phyloP scores from a whole-genome alignment of 2,329 filamentous ascomycete genomes.

The Venturia effusa region DNA sequence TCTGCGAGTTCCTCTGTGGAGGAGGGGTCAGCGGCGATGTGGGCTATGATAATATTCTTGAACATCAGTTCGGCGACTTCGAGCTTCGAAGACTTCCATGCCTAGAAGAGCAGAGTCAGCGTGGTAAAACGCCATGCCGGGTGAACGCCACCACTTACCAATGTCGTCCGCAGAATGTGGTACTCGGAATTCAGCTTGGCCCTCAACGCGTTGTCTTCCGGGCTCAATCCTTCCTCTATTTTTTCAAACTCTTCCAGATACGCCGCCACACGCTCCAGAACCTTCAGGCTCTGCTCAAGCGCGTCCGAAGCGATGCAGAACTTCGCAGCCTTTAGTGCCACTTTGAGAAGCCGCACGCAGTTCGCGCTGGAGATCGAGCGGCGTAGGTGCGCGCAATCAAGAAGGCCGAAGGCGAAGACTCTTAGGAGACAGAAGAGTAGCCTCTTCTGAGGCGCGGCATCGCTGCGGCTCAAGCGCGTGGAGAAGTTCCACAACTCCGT shows the following conservation, averaged over 20 bases:
- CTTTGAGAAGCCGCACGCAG: slow-evolving; percentile 48
- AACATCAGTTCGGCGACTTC: slow-evolving; percentile 75
- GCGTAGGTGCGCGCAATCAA: slow-evolving; percentile 45
- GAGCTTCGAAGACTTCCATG: slow-evolving; percentile 61
- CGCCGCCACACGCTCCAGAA: slow-evolving; percentile 53
- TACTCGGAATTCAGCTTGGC: slow-evolving; percentile 48
- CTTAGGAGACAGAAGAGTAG: slow-evolving; percentile 22
- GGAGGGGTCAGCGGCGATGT: slow-evolving; percentile 31
- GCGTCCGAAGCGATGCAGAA: slow-evolving; percentile 51
- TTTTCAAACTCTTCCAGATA: slow-evolving; percentile 27
- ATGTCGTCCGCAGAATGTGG: slow-evolving; percentile 50
- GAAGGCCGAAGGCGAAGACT: slow-evolving; percentile 54
- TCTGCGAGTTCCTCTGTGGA: slow-evolving; percentile 53
- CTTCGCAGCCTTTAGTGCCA: slow-evolving; percentile 56
- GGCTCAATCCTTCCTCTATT: slow-evolving; percentile 15
- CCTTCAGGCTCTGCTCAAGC: slow-evolving; percentile 45
- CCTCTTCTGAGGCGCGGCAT: background rate
- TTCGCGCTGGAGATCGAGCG: slow-evolving; percentile 18
- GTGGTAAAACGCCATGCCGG: background rate
- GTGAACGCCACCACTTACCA: slow-evolving; percentile 40
- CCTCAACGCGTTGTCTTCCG: slow-evolving; percentile 21
- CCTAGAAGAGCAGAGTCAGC: slow-evolving; percentile 34
- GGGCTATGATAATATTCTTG: slow-evolving; percentile 36
- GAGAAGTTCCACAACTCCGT: slow-evolving; percentile 57
- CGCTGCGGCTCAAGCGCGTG: slow-evolving; percentile 33